Evolutionary conservation across 2,329 filamentous ascomycete species (phyloP).

Genomic region (Penicillium polonicum): DNA sequence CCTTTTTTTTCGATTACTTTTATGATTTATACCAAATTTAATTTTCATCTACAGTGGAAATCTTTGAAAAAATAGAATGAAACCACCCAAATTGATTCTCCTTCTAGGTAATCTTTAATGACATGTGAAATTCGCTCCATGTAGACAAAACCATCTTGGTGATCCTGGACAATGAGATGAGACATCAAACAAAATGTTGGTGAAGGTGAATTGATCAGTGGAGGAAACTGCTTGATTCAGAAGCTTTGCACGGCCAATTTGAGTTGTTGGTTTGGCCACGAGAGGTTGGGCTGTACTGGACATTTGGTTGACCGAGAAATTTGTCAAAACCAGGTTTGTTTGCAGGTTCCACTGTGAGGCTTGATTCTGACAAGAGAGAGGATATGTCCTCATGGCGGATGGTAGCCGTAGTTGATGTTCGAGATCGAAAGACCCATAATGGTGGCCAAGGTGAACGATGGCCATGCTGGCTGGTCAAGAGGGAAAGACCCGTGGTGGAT

Average conservation of each 20-base stretch:
- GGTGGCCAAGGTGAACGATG: too few species aligned
- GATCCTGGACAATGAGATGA: neutral
- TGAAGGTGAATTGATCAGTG: neutral
- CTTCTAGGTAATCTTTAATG: neutral
- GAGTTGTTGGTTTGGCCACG: too few species aligned
- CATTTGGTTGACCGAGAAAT: neutral
- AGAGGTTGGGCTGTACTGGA: neutral
- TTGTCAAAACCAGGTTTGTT: neutral
- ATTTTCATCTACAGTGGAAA: too few species aligned
- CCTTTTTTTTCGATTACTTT: too few species aligned
- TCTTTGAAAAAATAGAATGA: neutral
- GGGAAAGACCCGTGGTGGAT: neutral
- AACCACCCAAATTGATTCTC: neutral
- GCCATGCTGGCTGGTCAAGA: neutral
- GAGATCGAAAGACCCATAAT: neutral
- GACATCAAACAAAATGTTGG: neutral
- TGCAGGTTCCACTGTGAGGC: neutral
- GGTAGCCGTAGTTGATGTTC: neutral
- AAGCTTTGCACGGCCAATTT: neutral
- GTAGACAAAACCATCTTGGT: neutral
- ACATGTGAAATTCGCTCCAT: neutral
- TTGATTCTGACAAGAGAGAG: neutral
- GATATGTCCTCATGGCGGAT: neutral
- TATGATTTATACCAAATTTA: too few species aligned
- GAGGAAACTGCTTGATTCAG: neutral